Evolutionary conservation across 2,329 filamentous ascomycete species (phyloP), one percentile per base, ranked within the genome.

Genomic region (Pezizomycotina sp.): DNA sequence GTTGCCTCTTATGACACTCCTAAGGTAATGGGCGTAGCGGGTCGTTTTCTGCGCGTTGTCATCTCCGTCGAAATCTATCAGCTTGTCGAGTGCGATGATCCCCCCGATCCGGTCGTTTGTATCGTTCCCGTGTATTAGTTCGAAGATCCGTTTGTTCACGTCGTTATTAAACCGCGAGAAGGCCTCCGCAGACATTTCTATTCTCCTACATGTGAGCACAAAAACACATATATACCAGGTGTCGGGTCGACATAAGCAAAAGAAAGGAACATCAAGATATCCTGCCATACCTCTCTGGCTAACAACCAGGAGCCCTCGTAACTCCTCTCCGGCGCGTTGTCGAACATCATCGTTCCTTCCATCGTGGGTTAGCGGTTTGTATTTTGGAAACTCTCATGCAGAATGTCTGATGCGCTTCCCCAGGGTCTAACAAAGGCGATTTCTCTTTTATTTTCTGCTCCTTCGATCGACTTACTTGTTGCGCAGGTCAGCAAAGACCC

Each of bases 21-120:
- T 79, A 42, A 98, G 70, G 52, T 86, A 91, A 47, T 82, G 82
- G 28, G 82, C 82, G 55, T 95, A 98, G 36, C 89, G 74, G 19
- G 86, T 92, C 41, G 89, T 92, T 60, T 95, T 95, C 52, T 82
- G 74, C 22, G 81, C 82, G 15, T 80, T 73, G 60, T 98, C 91
- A 50, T 93, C 81, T 41, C 84, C 86, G 51, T 93, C 86, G 56
- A 95, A 93, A 56, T 93, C 84, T 58, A 95, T 86, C 36, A 98
- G 71, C 38, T 77, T 77, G 57, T 92, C 86, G 43, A 98, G 71
- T 42, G 86, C 86, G 51, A 89, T 77, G 45, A 98, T 77, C 34
- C 89, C 91, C 45, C 84, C 89, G 38, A 93, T 73, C 40, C 83
- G 77, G 55, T 98, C 89, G 50, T 76, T 74, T 4, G 81, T 77